Evolutionary conservation across 192 early-diverging fungal species (phyloP).

Genomic region (Pilobolus umbonatus): DNA sequence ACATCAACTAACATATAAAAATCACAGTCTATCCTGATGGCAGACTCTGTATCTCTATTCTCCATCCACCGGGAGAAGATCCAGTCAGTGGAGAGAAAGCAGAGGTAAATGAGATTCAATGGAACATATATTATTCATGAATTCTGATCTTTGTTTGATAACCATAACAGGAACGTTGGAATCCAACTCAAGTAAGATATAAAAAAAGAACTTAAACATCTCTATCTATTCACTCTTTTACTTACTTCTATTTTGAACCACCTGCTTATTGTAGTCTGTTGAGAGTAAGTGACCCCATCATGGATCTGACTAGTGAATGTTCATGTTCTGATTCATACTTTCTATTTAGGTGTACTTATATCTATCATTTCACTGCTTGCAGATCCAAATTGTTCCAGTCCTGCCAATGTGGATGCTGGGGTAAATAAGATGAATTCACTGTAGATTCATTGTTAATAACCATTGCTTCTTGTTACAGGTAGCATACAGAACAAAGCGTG

Average conservation of each 20-base stretch:
- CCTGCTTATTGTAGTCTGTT: constrained; percentile 21
- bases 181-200: constrained; percentile 61
- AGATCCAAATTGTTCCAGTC: constrained; percentile 49
- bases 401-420: constrained; percentile 51
- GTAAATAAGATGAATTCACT: constrained; percentile 19
- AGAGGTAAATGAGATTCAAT: constrained; percentile 33
- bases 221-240: neutral
- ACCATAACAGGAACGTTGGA: constrained; percentile 64
- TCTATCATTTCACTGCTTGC: constrained; percentile 43
- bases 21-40: constrained; percentile 78
- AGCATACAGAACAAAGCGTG: constrained; percentile 39
- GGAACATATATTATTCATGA: neutral
- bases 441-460: neutral
- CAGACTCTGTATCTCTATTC: constrained; percentile 90
- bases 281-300: constrained; percentile 42
- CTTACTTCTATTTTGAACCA: neutral
- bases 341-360: constrained; percentile 41
- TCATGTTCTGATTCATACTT: neutral
- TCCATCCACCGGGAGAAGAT: constrained; percentile 93
- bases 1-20: neutral
- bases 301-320: neutral
- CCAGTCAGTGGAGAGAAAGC: constrained; percentile 76
- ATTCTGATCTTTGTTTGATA: neutral
- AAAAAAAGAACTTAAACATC: constrained; percentile 2
- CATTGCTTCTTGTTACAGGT: constrained; percentile 24